These are phyloP conservation scores for Fomitopsis schrenkii DNA, from an alignment of 1,284 basidiomycete genomes.

Conservation along the genomic window DNA sequence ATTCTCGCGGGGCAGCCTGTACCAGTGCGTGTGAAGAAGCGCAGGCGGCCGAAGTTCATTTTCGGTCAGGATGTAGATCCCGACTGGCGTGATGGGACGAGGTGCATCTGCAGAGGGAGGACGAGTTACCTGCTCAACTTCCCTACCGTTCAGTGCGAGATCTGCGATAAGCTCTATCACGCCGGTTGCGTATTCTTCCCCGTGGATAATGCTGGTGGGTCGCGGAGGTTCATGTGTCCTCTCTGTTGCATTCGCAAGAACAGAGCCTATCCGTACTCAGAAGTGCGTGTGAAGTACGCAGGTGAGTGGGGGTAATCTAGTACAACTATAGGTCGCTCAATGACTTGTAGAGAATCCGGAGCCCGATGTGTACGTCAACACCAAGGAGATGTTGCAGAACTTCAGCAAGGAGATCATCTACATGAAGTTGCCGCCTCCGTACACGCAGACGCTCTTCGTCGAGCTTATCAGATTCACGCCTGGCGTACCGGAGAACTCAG, in stretches of 20 bases:
- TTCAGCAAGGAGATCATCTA: constrained; percentile 70
- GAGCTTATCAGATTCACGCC: constrained; percentile 65
- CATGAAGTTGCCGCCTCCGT: constrained; percentile 59
- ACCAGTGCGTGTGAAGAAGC: constrained; percentile 50
- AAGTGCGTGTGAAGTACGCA: constrained; percentile 64
- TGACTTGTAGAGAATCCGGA: constrained; percentile 37
- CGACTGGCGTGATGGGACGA: constrained; percentile 70
- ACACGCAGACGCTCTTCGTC: constrained; percentile 65
- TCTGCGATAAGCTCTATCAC: constrained; percentile 65
- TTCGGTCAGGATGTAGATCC: constrained; percentile 74
- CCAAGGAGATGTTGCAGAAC: constrained; percentile 65
- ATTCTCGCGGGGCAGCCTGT: constrained; percentile 66
- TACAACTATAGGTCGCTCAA: not conserved
- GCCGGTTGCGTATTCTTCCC: constrained; percentile 73
- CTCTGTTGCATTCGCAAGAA: constrained; percentile 73
- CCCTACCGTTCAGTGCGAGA: constrained; percentile 61
- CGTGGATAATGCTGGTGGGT: constrained; percentile 29
- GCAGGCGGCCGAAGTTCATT: constrained; percentile 62
- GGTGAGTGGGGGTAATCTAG: constrained; percentile 37
- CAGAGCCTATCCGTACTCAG: constrained; percentile 62
- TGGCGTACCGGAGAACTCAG: constrained; percentile 37
- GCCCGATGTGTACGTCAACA: constrained; percentile 60
- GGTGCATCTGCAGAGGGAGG: constrained; percentile 75
- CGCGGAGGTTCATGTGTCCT: constrained; percentile 57
- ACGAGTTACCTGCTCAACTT: constrained; percentile 55